Conservation (phyloP, 305 asterid species). For the Nicotiana rustica region DNA sequence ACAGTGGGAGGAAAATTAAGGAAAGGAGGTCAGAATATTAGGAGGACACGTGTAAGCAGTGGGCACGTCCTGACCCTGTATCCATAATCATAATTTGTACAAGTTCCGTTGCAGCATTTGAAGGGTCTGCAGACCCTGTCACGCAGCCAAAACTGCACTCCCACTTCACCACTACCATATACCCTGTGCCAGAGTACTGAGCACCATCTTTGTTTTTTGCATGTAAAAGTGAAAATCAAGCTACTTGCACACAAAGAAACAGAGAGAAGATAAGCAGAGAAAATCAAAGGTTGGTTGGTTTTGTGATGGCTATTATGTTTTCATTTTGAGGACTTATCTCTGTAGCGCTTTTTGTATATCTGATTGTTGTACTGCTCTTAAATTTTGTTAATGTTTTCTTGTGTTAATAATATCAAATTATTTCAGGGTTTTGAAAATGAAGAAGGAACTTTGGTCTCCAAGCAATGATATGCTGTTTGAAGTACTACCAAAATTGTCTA, state of each 20-base stretch:
- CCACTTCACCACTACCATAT: slow-evolving; percentile 19
- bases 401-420: background rate
- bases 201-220: background rate
- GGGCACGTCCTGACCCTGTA: background rate
- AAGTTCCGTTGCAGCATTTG: background rate
- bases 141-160: background rate
- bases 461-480: slow-evolving; percentile 48
- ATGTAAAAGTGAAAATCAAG: background rate
- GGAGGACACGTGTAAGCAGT: background rate
- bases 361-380: background rate
- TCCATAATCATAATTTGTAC: background rate
- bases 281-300: background rate
- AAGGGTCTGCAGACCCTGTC: background rate
- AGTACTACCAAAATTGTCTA: slow-evolving; percentile 52
- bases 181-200: slow-evolving; percentile 2
- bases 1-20: background rate
- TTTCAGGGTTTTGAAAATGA: slow-evolving; percentile 41
- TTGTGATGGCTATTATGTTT: too few species aligned
- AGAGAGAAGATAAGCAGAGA: background rate
- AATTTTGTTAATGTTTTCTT: background rate
- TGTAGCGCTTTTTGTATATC: background rate
- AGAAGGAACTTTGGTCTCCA: slow-evolving; percentile 47
- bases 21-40: background rate
- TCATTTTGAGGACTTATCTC: too few species aligned
- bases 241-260: background rate